Percentiles rank a stretch among this genome's conserved stretches.
These are phyloP conservation scores for Ceratobasidium sp. DNA, from an alignment of 1,284 basidiomycete species.

Conservation along the genomic window DNA sequence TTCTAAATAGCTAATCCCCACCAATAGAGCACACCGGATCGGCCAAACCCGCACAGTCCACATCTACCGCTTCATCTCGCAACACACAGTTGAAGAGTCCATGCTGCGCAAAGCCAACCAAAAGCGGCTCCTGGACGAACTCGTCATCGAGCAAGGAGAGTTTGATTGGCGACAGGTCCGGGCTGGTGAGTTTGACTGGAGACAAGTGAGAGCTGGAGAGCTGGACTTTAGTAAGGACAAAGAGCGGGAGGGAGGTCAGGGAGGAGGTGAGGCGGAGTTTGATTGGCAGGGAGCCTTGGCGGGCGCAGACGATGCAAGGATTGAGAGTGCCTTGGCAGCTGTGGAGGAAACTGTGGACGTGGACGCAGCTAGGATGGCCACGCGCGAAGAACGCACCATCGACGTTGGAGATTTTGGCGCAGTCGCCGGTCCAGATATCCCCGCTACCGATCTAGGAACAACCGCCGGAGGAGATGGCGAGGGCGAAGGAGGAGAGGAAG, in stretches of 20 bases:
- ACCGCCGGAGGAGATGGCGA: slow-evolving; percentile 54
- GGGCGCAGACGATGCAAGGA: slow-evolving; percentile 54
- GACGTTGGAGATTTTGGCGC: slow-evolving; percentile 80
- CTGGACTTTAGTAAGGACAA: too few species aligned
- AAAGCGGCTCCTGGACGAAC: slow-evolving; percentile 88
- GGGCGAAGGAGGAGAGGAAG: slow-evolving; percentile 53
- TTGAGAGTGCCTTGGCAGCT: slow-evolving; percentile 78
- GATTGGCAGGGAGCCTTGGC: slow-evolving; percentile 91
- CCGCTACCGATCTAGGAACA: slow-evolving; percentile 8
- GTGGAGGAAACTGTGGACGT: slow-evolving; percentile 91
- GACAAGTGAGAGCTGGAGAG: too few species aligned
- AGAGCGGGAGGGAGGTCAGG: too few species aligned
- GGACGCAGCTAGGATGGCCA: slow-evolving; percentile 80
- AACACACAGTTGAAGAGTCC: slow-evolving; percentile 95
- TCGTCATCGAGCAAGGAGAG: slow-evolving; percentile 94
- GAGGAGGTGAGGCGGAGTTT: slow-evolving; percentile 79
- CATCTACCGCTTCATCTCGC: slow-evolving; percentile 94
- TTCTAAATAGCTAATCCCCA: slow-evolving; percentile 1
- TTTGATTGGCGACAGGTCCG: slow-evolving; percentile 95
- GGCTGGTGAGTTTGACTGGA: slow-evolving; percentile 49
- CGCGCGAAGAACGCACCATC: slow-evolving; percentile 80
- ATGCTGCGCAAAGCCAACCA: slow-evolving; percentile 97
- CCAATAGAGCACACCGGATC: slow-evolving; percentile 83
- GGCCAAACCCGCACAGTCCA: slow-evolving; percentile 97
- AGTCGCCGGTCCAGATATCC: slow-evolving; percentile 51